These are phyloP conservation scores for Byssochlamys sp. DNA, from an alignment of 2,329 filamentous ascomycete genomes.

Conservation along the genomic window DNA sequence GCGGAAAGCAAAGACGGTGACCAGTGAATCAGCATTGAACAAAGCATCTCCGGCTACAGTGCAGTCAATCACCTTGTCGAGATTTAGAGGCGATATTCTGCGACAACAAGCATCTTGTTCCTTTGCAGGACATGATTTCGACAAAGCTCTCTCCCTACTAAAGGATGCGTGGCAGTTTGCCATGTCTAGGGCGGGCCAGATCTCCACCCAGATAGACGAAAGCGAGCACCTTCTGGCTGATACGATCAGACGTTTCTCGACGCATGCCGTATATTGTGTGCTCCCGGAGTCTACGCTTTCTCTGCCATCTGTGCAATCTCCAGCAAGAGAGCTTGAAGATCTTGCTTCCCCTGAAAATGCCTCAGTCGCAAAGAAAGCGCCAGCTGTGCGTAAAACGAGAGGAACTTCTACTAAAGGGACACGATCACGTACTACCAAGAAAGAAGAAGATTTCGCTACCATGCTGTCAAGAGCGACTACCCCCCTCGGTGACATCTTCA, in stretches of 20 bases:
- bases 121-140: slow-evolving; percentile 43
- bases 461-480: slow-evolving; percentile 29
- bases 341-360: slow-evolving; percentile 29
- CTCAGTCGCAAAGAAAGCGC: slow-evolving; percentile 19
- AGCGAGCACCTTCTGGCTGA: slow-evolving; percentile 29
- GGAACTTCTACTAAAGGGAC: slow-evolving; percentile 16
- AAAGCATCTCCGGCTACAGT: slow-evolving; percentile 12
- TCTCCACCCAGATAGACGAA: slow-evolving; percentile 39
- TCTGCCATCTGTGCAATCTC: slow-evolving; percentile 56
- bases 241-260: slow-evolving; percentile 49
- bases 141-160: slow-evolving; percentile 49
- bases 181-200: slow-evolving; percentile 49
- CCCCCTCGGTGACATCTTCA: slow-evolving; percentile 23
- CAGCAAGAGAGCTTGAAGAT: slow-evolving; percentile 26
- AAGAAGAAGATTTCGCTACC: slow-evolving; percentile 26
- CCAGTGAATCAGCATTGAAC: slow-evolving; percentile 12
- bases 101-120: slow-evolving; percentile 43
- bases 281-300: slow-evolving; percentile 89
- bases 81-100: slow-evolving; percentile 41
- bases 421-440: slow-evolving; percentile 19
- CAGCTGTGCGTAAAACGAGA: slow-evolving; percentile 16
- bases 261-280: slow-evolving; percentile 76
- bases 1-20: slow-evolving; percentile 18
- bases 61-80: slow-evolving; percentile 31
- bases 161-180: slow-evolving; percentile 24